These are phyloP conservation scores for Fusarium phyllophilum DNA, from an alignment of 2,329 filamentous ascomycete genomes.

Conservation along the genomic window DNA sequence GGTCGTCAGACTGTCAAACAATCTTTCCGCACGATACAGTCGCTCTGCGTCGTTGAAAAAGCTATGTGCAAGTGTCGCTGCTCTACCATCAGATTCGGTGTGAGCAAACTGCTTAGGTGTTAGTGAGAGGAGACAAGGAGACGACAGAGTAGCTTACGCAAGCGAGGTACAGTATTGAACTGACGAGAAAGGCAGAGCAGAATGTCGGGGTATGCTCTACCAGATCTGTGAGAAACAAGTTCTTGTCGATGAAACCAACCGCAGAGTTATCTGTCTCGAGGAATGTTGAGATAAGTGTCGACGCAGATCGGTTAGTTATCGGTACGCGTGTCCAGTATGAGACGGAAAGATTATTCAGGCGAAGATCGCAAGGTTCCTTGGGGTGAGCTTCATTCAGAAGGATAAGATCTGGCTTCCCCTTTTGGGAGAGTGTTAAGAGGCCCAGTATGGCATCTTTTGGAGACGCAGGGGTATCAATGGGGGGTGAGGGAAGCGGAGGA, in stretches of 20 bases:
- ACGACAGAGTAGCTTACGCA: neutral
- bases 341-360: neutral
- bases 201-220: neutral
- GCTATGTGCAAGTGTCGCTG: neutral
- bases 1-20: neutral
- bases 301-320: neutral
- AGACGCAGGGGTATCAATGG: neutral
- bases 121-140: neutral
- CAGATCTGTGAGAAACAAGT: neutral
- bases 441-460: neutral
- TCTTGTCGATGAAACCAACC: neutral
- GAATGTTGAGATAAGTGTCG: neutral
- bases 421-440: neutral
- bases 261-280: neutral
- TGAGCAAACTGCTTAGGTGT: accelerated
- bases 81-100: neutral
- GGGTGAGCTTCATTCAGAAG: neutral
- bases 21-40: neutral
- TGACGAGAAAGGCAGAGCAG: neutral
- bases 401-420: neutral
- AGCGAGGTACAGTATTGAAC: neutral
- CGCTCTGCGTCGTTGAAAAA: neutral
- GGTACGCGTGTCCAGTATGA: neutral
- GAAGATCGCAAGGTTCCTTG: neutral
- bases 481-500: neutral